Evolutionary conservation across 2,329 filamentous ascomycete genomes (phyloP).

Genomic region (Ascochyta lentis): DNA sequence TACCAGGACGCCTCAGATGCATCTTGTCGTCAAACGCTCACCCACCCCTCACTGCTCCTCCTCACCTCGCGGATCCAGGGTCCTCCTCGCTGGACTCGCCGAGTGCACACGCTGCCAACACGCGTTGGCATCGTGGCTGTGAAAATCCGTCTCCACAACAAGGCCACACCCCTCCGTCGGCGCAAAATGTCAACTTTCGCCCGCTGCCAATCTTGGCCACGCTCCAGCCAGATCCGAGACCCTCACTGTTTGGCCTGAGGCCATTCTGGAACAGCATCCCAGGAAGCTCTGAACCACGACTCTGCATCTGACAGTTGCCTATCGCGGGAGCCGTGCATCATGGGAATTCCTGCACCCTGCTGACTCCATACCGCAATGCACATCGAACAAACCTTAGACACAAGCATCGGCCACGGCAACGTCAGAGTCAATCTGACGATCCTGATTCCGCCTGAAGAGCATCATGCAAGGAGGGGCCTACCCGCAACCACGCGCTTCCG

Average conservation of each 20-base stretch:
- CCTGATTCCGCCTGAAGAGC: constrained; percentile 6
- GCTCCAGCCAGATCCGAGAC: constrained; percentile 34
- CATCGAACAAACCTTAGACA: background rate
- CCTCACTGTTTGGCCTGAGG: constrained; percentile 34
- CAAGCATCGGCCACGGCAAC: background rate
- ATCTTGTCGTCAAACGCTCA: constrained; percentile 13
- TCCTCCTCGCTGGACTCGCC: constrained; percentile 6
- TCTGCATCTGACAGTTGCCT: background rate
- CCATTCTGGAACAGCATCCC: constrained; percentile 13
- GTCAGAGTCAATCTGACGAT: constrained; percentile 7
- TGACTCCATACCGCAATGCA: constrained; percentile 1
- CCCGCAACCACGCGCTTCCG: constrained; percentile 19
- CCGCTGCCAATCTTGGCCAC: constrained; percentile 1
- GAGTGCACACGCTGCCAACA: constrained; percentile 10
- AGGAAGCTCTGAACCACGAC: background rate
- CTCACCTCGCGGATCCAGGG: constrained; percentile 7
- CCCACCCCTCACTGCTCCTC: constrained; percentile 8
- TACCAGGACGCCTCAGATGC: constrained; percentile 6
- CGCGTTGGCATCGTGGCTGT: constrained; percentile 18
- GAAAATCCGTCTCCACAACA: constrained; percentile 12
- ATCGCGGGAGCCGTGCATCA: background rate
- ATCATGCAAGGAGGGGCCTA: constrained; percentile 29
- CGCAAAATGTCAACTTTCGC: constrained; percentile 5
- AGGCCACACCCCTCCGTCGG: constrained; percentile 3
- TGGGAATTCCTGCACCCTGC: background rate